Conservation (phyloP, 2,329 filamentous ascomycete species). For the Fusarium udum region DNA sequence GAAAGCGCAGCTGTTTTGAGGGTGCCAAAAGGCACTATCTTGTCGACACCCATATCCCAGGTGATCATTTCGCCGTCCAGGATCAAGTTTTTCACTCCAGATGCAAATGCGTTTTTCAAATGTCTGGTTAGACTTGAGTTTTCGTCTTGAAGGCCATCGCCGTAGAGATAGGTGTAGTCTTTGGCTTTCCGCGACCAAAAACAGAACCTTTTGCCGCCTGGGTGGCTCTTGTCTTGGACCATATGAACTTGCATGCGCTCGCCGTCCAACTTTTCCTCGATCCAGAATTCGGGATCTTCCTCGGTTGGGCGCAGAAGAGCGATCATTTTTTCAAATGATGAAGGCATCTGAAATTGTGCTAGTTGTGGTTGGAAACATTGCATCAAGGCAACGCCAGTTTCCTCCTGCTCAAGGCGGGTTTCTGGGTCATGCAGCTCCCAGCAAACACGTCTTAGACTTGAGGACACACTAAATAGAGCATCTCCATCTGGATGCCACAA, state of each 20-base stretch:
- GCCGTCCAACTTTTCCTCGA: constrained; percentile 97
- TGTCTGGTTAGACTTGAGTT: constrained; percentile 83
- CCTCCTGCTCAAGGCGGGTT: constrained; percentile 77
- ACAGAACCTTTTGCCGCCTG: constrained; percentile 77
- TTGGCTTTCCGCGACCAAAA: constrained; percentile 98
- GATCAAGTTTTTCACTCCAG: constrained; percentile 84
- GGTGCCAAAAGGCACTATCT: constrained; percentile 88
- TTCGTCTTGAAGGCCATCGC: constrained; percentile 76
- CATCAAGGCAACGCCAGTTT: constrained; percentile 82
- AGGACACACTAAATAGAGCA: constrained; percentile 86
- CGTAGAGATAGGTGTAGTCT: constrained; percentile 95
- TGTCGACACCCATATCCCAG: constrained; percentile 88
- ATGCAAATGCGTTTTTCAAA: constrained; percentile 78
- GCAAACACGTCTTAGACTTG: constrained; percentile 87
- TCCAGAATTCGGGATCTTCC: constrained; percentile 86
- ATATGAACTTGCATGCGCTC: constrained; percentile 98
- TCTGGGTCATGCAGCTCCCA: constrained; percentile 87
- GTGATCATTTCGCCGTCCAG: constrained; percentile 99
- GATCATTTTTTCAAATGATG: constrained; percentile 81
- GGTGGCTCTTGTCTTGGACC: constrained; percentile 71
- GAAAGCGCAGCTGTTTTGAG: constrained; percentile 89
- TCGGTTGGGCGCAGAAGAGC: constrained; percentile 70
- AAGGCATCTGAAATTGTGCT: constrained; percentile 88
- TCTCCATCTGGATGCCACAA: constrained; percentile 84
- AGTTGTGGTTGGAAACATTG: constrained; percentile 97